Evolutionary conservation across 1,284 basidiomycete genomes (phyloP), one percentile per base, ranked within the genome.

Genomic region (Inonotus obliquus): DNA sequence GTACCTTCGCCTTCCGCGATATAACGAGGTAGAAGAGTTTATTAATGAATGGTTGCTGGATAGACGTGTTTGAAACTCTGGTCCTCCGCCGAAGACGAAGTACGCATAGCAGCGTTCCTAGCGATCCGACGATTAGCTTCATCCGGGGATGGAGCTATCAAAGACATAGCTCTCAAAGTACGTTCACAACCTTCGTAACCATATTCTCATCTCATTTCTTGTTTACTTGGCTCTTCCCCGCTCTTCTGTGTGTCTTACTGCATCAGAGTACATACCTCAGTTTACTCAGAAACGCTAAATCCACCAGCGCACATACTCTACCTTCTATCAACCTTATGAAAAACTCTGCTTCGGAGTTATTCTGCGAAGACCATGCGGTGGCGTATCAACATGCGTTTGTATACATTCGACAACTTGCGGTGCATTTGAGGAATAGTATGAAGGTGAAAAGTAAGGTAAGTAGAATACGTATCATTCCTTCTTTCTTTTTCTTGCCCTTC

Each of bases 271-370:
- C 87, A 17, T 98, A 98, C 76, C 82, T 92, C 57, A 84, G 89
- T 2, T 79, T 98, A 37, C 84, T 98, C 55, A 86, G 92, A 21
- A 87, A 87, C 9, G 87, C 86, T 61, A 93, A 94, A 72, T 85
- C 87, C 19, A 97, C 94, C 4, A 92, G 82, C 57, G 80, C 86
- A 1, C 89, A 97, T 76, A 96, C 91, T 1, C 80, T 99, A 13
- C 94, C 96, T n/a, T 86, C 89, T 3, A 91, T 99, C 74, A 97
- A 93, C 70, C 77, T 99, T 47, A 97, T 98, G 94, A 99, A 99
- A 76, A 98, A 99, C 75, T 92, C 94, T 1, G 96, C 96, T 0
- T 90, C 91, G 0, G 95, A 97, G 73, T 80, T 99, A 1, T 99
- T 92, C 77, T 89, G 88, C 66, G 76, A 96, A 55, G 81, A 91